Percentiles rank a stretch among this genome's conserved stretches.
These are phyloP conservation scores for Lepidium campestre DNA, from an alignment of 441 rosid species.

Conservation along the genomic window DNA sequence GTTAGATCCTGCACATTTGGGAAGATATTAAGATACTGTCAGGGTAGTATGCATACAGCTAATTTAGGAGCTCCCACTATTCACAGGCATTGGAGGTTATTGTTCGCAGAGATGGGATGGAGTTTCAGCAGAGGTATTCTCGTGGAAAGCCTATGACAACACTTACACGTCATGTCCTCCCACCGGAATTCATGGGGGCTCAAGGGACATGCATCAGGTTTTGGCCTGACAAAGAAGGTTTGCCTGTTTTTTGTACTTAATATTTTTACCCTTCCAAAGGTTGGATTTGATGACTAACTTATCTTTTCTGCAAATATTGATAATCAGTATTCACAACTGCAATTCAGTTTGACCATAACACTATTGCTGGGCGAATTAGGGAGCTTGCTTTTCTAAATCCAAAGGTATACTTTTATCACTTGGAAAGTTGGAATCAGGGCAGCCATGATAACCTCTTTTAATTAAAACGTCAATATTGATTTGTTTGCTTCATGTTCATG, in stretches of 20 bases:
- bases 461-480: not conserved
- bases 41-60: not conserved
- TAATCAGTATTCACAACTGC: constrained; percentile 81
- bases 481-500: constrained; percentile 1
- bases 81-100: constrained; percentile 72
- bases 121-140: constrained; percentile 74
- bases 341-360: constrained; percentile 80
- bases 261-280: not conserved
- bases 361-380: constrained; percentile 81
- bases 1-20: not conserved
- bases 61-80: constrained; percentile 1
- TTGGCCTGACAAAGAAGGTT: constrained; percentile 99
- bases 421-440: constrained; percentile 7
- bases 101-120: constrained; percentile 90
- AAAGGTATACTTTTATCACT: constrained; percentile 40
- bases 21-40: not conserved
- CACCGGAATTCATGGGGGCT: constrained; percentile 51
- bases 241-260: constrained; percentile 2
- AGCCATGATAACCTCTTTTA: not conserved
- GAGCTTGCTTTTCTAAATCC: constrained; percentile 97
- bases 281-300: constrained; percentile 6
- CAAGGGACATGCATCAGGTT: constrained; percentile 77
- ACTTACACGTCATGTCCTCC: constrained; percentile 52
- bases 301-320: constrained; percentile 12
- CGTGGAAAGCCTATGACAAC: constrained; percentile 81